These are phyloP conservation scores for Aurantiochytrium sp. DNA, from an alignment of 108 stramenopile species.

Conservation along the genomic window DNA sequence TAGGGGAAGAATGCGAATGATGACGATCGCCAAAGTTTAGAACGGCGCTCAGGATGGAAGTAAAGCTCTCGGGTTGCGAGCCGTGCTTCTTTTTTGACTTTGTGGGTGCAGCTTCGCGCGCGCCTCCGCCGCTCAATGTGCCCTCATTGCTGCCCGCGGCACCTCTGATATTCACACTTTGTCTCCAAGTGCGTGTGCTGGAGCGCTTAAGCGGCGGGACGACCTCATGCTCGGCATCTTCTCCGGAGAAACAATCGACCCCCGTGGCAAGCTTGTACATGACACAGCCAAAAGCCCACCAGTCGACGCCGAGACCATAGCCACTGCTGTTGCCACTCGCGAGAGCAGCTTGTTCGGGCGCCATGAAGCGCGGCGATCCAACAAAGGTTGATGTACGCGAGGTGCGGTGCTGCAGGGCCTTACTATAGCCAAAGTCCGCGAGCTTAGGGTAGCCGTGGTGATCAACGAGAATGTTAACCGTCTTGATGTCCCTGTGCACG, in stretches of 20 bases:
- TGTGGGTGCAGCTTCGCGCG: no score
- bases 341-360: not conserved
- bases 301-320: not conserved
- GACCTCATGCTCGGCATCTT: not conserved
- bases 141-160: no score
- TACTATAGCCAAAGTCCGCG: not conserved
- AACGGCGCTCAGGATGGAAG: not conserved
- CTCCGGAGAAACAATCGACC: not conserved
- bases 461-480: not conserved
- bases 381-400: constrained; percentile 5
- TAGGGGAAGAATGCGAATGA: not conserved
- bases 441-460: not conserved
- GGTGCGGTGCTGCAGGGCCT: not conserved
- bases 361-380: not conserved
- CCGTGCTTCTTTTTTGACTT: not conserved
- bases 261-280: constrained; percentile 9
- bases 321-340: not conserved
- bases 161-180: no score
- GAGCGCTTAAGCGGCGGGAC: no score
- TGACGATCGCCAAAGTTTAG: not conserved
- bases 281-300: constrained; percentile 9
- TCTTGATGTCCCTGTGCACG: not conserved
- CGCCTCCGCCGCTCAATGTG: no score
- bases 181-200: no score
- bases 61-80: not conserved